Evolutionary conservation across 805 yeast species (phyloP).

Genomic region (Tetrapisispora fleetii): DNA sequence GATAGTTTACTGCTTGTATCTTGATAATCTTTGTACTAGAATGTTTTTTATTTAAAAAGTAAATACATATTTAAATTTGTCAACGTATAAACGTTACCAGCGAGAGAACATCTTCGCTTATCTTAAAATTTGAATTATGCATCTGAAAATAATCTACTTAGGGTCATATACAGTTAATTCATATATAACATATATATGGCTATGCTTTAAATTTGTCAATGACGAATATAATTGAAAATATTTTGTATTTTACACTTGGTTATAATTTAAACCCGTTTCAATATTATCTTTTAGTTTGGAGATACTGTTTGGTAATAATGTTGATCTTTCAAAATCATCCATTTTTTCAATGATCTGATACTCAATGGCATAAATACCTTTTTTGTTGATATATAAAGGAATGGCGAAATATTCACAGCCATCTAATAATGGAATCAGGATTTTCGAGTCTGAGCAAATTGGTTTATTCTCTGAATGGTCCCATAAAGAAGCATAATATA

Average conservation of each 20-base stretch:
- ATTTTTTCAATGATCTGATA: constrained; percentile 41
- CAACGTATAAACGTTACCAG: too few relatives aligned
- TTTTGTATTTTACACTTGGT: neutral
- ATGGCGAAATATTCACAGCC: constrained; percentile 42
- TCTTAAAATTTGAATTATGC: too few relatives aligned
- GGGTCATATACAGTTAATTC: too few relatives aligned
- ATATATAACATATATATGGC: too few relatives aligned
- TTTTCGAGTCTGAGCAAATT: constrained; percentile 16
- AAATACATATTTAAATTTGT: too few relatives aligned
- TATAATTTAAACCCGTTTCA: constrained; percentile 10
- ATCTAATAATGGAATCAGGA: constrained; percentile 12
- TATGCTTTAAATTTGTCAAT: too few relatives aligned
- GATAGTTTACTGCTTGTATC: too few relatives aligned
- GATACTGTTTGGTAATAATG: constrained; percentile 20
- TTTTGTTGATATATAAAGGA: constrained; percentile 46
- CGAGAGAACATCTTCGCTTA: too few relatives aligned
- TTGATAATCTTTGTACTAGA: too few relatives aligned
- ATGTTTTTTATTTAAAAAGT: too few relatives aligned
- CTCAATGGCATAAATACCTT: constrained; percentile 49
- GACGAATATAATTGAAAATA: too few relatives aligned
- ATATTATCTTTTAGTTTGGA: constrained; percentile 16
- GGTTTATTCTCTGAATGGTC: constrained; percentile 39
- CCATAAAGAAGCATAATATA: constrained; percentile 42
- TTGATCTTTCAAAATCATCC: constrained; percentile 44
- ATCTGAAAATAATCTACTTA: too few relatives aligned